Evolutionary conservation across 257 asterid species (phyloP), one percentile per base, ranked within the genome.

Genomic region (Lantana camara): DNA sequence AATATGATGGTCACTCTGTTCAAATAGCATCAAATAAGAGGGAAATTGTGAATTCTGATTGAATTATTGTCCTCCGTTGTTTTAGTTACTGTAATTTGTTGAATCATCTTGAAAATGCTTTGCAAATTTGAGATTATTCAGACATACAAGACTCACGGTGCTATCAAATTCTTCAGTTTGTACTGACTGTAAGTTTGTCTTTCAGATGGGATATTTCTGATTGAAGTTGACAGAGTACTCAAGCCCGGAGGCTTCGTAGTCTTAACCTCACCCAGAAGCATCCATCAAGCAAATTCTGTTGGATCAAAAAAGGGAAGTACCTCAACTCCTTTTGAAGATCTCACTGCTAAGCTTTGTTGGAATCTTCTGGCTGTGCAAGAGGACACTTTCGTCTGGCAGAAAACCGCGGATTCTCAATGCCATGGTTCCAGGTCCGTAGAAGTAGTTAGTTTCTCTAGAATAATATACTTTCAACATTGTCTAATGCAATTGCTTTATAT

Each of bases 191-290:
- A 21, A 44, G 50, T n/a, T 4, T 44, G 20, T 6, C 22, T n/a
- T 21, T 15, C 50, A 44, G 50, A 44, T 44, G 50, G 50, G 50
- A 44, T 15, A 17, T 44, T 44, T 44, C 50, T 44, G 5, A 44
- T 44, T 44, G 50, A 44, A 15, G 21, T 44, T 44, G 50, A 44
- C 50, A 44, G 50, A 16, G 20, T 44, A 16, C 50, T 44, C 21
- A 44, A 44, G 50, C 50, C 50, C 17, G 50, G 50, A 44, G 50
- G 50, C 5, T 44, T n/a, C 50, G 4, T 44, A 1, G 22, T 44
- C 15, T 44, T 44, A 15, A 44, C 50, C 50, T 44, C 50, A 44
- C 50, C 50, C 20, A 44, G 9, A 44, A 44, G 50, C 50, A 44
- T 9, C 8, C 50, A 44, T 9, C 50, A 44, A 44, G 21, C 10